These are phyloP conservation scores for Acanthamoeba culbertsoni DNA, from an alignment of 208 protist species.

Conservation along the genomic window DNA sequence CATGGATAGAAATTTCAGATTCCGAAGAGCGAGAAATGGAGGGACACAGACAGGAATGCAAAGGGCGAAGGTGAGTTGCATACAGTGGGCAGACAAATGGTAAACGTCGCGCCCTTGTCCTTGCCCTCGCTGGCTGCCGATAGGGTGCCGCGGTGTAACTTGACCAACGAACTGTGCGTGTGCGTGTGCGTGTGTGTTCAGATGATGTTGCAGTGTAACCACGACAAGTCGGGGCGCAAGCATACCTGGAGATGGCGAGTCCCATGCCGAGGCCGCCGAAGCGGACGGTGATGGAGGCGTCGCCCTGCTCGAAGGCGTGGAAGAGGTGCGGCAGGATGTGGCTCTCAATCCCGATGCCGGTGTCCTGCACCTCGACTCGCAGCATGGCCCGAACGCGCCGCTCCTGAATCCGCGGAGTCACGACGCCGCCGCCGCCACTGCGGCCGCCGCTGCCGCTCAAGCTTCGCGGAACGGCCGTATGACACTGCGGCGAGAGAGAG, in stretches of 20 bases:
- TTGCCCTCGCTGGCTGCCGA: background rate
- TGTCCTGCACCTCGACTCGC: background rate
- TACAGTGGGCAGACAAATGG: background rate
- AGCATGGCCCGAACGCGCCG: background rate
- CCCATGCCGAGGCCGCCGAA: background rate
- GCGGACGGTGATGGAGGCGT: background rate
- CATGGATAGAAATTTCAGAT: background rate
- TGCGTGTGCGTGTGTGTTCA: background rate
- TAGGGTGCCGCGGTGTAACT: background rate
- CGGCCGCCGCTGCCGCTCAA: too few species aligned
- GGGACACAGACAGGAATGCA: background rate
- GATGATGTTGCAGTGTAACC: too few species aligned
- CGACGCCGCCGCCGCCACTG: background rate
- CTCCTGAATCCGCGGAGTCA: background rate
- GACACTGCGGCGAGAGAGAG: background rate
- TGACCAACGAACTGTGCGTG: background rate
- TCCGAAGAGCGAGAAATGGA: background rate
- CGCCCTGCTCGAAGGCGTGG: background rate
- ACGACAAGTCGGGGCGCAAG: too few species aligned
- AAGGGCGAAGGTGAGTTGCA: background rate
- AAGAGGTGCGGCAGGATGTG: background rate
- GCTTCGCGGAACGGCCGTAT: background rate
- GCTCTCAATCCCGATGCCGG: too few species aligned
- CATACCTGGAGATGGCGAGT: background rate
- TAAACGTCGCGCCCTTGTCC: constrained; percentile 22